Conservation (phyloP, 805 yeast species). For the Wickerhamomyces sydowiorum region DNA sequence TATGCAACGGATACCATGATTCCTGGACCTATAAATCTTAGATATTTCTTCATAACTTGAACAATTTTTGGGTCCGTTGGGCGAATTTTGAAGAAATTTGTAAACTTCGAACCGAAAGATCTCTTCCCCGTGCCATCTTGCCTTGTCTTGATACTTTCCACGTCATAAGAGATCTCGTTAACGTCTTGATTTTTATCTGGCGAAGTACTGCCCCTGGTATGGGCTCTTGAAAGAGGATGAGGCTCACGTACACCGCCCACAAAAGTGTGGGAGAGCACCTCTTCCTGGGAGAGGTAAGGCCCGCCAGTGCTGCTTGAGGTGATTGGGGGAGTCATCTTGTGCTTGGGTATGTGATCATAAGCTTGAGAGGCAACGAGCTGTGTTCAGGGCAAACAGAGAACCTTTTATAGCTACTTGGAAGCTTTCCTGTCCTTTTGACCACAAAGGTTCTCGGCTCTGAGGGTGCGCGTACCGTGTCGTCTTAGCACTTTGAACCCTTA, state of each 20-base stretch:
- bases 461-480: too few relatives aligned
- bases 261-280: conserved; percentile 13
- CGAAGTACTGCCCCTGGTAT: background rate
- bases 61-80: conserved; percentile 11
- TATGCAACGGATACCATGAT: conserved; percentile 85
- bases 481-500: too few relatives aligned
- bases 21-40: conserved; percentile 80
- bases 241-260: conserved; percentile 9
- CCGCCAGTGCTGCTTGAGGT: background rate
- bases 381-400: too few relatives aligned
- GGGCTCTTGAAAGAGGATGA: background rate
- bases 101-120: background rate
- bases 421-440: too few relatives aligned
- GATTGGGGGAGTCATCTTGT: background rate
- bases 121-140: background rate
- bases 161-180: background rate
- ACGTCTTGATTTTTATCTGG: background rate
- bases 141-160: background rate
- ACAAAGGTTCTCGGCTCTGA: too few relatives aligned
- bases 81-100: conserved; percentile 9
- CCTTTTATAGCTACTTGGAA: too few relatives aligned
- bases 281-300: conserved; percentile 9
- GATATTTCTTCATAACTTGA: conserved; percentile 42
- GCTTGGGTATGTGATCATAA: background rate
- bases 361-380: too few relatives aligned